Percentiles rank a stretch among this genome's conserved stretches.
These are phyloP conservation scores for Phytophthora parvispora DNA, from an alignment of 352 stramenopile species.

Conservation along the genomic window DNA sequence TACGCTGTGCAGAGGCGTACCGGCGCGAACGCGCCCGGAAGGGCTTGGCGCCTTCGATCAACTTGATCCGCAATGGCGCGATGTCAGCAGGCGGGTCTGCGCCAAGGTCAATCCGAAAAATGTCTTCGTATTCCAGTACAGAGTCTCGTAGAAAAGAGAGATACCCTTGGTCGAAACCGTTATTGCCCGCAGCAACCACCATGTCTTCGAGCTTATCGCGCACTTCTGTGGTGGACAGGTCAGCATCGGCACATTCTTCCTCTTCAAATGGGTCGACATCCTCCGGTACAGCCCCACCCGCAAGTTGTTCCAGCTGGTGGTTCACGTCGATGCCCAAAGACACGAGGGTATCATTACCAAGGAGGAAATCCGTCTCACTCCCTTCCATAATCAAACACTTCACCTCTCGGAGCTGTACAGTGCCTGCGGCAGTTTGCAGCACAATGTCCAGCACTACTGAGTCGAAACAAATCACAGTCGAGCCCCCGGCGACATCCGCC, in stretches of 20 bases:
- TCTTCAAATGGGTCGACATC: conserved; percentile 10
- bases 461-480: background rate
- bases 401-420: conserved; percentile 4
- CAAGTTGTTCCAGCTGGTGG: conserved; percentile 6
- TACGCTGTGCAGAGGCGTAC: conserved; percentile 1
- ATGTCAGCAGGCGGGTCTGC: background rate
- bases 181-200: background rate
- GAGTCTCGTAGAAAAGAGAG: background rate
- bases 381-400: conserved; percentile 8
- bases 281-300: background rate
- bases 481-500: background rate
- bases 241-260: background rate
- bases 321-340: conserved; percentile 11
- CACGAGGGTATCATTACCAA: conserved; percentile 3
- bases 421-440: conserved; percentile 6
- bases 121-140: conserved; percentile 12
- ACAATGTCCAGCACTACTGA: conserved; percentile 1
- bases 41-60: conserved; percentile 1
- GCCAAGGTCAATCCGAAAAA: conserved; percentile 3
- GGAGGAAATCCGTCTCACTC: conserved; percentile 10
- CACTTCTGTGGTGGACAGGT: background rate
- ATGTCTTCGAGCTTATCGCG: background rate
- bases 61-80: background rate
- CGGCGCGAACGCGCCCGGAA: background rate
- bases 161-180: conserved; percentile 6